Evolutionary conservation across 441 rosid species (phyloP), one percentile per base, ranked within the genome.

Genomic region (Codiaeum variegatum): DNA sequence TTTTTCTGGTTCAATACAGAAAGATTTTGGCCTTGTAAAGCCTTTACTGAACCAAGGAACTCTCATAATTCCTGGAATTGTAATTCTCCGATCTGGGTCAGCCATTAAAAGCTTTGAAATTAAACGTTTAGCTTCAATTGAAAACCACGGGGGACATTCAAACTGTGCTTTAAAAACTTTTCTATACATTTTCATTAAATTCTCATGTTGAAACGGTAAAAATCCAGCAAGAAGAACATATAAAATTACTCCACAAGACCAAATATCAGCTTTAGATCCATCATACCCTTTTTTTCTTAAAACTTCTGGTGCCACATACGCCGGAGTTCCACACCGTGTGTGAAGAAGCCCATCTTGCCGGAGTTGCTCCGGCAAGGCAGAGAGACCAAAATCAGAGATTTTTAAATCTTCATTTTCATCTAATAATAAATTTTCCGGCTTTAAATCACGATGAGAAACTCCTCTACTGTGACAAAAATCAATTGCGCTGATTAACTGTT

Each of bases 401-500:
- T 92, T 92, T 6, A 92, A 69, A 72, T 89, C 81, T 21, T 79
- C 95, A 11, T 89, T 85, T 21, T 92, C 98, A 67, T 89, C 98
- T 0, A 92, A 28, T 5, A 92, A 77, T 36, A 92, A 78, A 12
- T 92, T 92, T 77, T 92, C 97, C 1, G 97, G 97, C 78, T 90
- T 92, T 24, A 92, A 74, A 64, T 92, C 97, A 7, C 97, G 83
- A 62, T 92, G 97, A 8, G 86, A 92, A 10, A 92, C 96, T 11
- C 94, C 98, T 34, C 98, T 77, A 55, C 98, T 92, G 26, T 92
- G 98, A 34, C 96, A 91, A 26, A 79, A 92, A 81, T 92, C 98
- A 1, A 92, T 80, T 11, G 98, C 98, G 31, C 85, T 79, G 75
- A 90, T 88, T 0, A 92, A 49, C 18, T 92, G 98, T 40, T 91